Evolutionary conservation across 2,329 filamentous ascomycete genomes (phyloP), one percentile per base, ranked within the genome.

Genomic region (Aspergillus eucalypticola): DNA sequence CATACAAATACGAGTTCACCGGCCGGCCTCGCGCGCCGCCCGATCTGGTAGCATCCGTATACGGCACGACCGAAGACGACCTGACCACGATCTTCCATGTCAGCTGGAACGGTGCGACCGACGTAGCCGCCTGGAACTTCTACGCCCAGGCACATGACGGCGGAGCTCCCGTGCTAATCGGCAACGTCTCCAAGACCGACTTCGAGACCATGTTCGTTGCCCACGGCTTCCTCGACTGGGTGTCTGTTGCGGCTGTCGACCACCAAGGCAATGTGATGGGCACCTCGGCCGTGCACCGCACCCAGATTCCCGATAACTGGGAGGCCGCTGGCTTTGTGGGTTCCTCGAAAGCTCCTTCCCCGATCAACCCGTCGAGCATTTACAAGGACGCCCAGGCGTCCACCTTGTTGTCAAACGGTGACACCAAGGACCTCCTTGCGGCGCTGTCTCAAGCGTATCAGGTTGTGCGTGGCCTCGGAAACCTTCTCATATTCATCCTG

Each of bases 91-190:
- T 69, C 3, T 59, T 73, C 54, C 69, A 76, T 62, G 70, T 77
- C 38, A 73, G 71, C 60, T 73, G 71, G 71, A 73, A 78, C 44
- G 76, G 76, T 1, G 76, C 76, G 8, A 79, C 76, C 0, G 75
- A 78, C 23, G 66, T 78, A 5, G 65, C 59, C 2, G 48, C 13
- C 5, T 78, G 75, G 74, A 67, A 69, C 1, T 73, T 78, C 58
- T 72, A 72, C 44, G 73, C 70, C 15, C 66, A 72, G 44, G 65
- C 64, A 10, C 64, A 64, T 11, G 65, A 69, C 6, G 73, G 49
- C 60, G 73, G 27, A 63, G 69, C 56, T 3, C 59, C 63, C 1
- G 56, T 65, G n/a, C 53, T 67, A 15, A 56, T 76, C 11, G 70
- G 66, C 3, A 62, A 58, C 21, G 62, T 66, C 7, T 42, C 60